phyloP scores from a whole-genome alignment of 768 basidiomycete species.

The Lactarius vividus region DNA sequence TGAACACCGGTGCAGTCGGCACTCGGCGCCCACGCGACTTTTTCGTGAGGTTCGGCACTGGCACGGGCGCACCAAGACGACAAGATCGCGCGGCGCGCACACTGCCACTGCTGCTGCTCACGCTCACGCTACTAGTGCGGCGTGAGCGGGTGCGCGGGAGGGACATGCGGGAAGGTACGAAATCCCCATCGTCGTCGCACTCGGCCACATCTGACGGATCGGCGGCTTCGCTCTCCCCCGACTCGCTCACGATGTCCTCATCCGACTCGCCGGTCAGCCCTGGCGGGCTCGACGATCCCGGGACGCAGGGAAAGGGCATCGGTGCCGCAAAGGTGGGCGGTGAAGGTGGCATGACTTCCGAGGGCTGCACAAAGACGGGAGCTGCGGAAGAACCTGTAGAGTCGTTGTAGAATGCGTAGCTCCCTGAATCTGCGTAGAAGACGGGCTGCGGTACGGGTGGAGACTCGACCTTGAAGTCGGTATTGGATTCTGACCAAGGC shows the following conservation, averaged over 20 bases:
- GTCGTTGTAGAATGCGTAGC: conserved; percentile 22
- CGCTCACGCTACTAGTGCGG: conserved; percentile 23
- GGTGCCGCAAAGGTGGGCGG: conserved; percentile 2
- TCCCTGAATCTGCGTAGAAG: conserved; percentile 19
- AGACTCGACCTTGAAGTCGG: conserved; percentile 21
- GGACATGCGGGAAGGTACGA: conserved; percentile 9
- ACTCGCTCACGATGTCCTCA: conserved; percentile 23
- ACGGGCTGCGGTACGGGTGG: conserved; percentile 1
- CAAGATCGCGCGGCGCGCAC: conserved; percentile 30
- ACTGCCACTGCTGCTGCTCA: conserved; percentile 23
- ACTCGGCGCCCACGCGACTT: conserved; percentile 77
- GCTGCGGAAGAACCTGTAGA: background rate
- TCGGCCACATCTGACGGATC: conserved; percentile 15
- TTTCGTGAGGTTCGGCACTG: conserved; percentile 76
- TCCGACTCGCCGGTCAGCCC: conserved; percentile 24
- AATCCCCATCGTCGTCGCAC: conserved; percentile 25
- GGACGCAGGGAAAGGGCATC: conserved; percentile 17
- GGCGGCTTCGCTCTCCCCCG: conserved; percentile 26
- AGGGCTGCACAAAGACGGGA: conserved; percentile 18
- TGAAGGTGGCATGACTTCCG: conserved; percentile 23
- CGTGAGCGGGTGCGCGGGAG: conserved; percentile 21
- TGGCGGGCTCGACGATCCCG: conserved; percentile 26
- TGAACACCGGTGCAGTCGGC: conserved; percentile 46
- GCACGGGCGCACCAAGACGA: conserved; percentile 54
- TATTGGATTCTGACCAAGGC: conserved; percentile 20